Conservation (phyloP, 176 grass and related monocot species). For the Rhynchospora breviuscula region DNA sequence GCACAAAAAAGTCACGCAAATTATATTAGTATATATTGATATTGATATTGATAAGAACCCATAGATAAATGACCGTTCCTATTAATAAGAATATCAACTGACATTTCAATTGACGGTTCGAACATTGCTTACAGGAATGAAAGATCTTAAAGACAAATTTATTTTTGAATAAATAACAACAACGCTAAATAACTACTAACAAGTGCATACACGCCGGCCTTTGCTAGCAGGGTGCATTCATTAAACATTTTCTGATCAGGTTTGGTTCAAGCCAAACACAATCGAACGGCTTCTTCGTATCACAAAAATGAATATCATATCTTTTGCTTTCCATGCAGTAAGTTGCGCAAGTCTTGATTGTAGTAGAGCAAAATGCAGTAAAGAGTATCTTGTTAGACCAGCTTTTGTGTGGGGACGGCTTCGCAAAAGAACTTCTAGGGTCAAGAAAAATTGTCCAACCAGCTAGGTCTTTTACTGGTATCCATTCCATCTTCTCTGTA, state of each 20-base stretch:
- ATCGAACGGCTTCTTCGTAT: background rate
- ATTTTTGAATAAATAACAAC: no score
- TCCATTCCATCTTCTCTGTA: background rate
- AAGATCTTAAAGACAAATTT: no score
- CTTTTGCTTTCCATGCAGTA: slow-evolving; percentile 5
- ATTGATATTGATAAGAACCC: no score
- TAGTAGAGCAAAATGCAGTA: background rate
- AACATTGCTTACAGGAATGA: no score
- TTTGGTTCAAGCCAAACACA: slow-evolving; percentile 19
- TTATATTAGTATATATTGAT: no score
- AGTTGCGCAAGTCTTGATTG: background rate
- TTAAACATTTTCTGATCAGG: background rate
- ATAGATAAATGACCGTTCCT: no score
- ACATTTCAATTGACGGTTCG: no score
- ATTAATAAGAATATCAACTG: no score
- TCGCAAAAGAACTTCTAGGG: background rate
- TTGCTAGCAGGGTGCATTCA: no score
- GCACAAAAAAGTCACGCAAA: no score
- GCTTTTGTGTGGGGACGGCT: background rate
- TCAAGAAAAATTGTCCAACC: background rate
- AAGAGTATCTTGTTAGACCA: background rate
- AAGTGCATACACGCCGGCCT: no score
- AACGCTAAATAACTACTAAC: no score
- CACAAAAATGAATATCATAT: background rate
- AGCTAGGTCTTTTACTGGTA: background rate